These are phyloP conservation scores for Eutrema japonicum DNA, from an alignment of 345 rosid species.

Conservation along the genomic window DNA sequence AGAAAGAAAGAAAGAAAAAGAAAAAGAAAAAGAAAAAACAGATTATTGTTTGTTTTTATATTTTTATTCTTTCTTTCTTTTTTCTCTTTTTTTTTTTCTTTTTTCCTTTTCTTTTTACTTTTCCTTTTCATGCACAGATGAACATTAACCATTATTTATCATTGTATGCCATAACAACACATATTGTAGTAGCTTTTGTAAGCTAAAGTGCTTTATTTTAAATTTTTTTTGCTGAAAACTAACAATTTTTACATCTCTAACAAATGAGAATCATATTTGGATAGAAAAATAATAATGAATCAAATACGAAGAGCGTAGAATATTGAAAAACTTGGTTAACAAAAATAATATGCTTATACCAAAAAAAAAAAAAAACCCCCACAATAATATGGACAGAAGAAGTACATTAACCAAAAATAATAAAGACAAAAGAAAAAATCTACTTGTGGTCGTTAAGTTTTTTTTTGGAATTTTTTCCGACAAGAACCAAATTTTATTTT, in stretches of 20 bases:
- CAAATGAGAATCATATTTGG: neutral
- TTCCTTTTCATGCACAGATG: neutral
- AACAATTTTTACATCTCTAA: neutral
- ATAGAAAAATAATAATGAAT: neutral
- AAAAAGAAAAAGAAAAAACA: neutral
- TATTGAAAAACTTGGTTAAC: neutral
- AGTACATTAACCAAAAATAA: neutral
- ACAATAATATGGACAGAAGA: neutral
- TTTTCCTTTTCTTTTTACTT: conserved; percentile 7
- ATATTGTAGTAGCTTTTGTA: conserved; percentile 22
- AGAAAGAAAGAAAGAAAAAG: conserved; percentile 7
- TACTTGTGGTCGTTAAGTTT: neutral
- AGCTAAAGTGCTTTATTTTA: conserved; percentile 22
- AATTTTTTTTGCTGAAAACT: neutral
- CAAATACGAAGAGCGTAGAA: neutral
- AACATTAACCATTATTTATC: conserved; percentile 32
- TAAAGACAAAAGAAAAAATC: neutral
- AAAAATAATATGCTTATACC: no score
- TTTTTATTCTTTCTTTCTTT: conserved; percentile 13
- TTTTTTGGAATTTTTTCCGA: no score
- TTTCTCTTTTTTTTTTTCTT: neutral
- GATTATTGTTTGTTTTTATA: neutral
- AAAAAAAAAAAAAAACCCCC: no score
- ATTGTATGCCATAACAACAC: neutral
- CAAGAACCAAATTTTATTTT: no score